A percentile compares a stretch with the other conserved stretches of the same genome.
Evolutionary conservation across 1,139 yeast genomes (phyloP).

Genomic region (Taphrina sp.): DNA sequence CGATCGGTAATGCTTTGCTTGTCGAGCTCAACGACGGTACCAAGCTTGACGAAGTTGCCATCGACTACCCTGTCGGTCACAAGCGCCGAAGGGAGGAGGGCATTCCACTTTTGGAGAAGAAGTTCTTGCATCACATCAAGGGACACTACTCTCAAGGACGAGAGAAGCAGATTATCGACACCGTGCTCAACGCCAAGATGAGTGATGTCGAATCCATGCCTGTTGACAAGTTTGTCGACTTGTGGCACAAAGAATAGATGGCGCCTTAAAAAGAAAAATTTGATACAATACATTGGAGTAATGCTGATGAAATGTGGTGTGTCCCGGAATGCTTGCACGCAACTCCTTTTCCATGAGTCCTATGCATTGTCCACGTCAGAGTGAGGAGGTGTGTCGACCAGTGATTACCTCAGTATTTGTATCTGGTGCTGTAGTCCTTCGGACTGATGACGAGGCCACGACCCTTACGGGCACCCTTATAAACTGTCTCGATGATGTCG

Average conservation of each 20-base stretch:
- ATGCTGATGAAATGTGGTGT: no score
- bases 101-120: slow-evolving; percentile 53
- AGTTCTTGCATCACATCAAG: slow-evolving; percentile 41
- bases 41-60: slow-evolving; percentile 53
- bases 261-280: not conserved
- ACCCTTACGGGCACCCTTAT: slow-evolving; percentile 88
- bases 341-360: no score
- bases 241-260: slow-evolving; percentile 30
- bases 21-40: slow-evolving; percentile 57
- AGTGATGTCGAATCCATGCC: slow-evolving; percentile 27
- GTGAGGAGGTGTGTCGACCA: no score
- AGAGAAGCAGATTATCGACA: slow-evolving; percentile 31
- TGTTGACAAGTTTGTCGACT: slow-evolving; percentile 28
- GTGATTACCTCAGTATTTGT: slow-evolving; percentile 32
- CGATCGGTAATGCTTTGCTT: slow-evolving; percentile 55
- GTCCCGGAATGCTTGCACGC: no score
- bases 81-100: slow-evolving; percentile 59
- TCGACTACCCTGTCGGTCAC: slow-evolving; percentile 61
- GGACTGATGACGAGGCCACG: slow-evolving; percentile 90
- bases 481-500: slow-evolving; percentile 85
- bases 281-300: no score
- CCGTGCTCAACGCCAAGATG: slow-evolving; percentile 29
- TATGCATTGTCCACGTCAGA: no score
- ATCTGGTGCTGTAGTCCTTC: slow-evolving; percentile 47
- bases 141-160: slow-evolving; percentile 30